Conservation (phyloP, 2,329 filamentous ascomycete species). For the Fusarium guadeloupense region DNA sequence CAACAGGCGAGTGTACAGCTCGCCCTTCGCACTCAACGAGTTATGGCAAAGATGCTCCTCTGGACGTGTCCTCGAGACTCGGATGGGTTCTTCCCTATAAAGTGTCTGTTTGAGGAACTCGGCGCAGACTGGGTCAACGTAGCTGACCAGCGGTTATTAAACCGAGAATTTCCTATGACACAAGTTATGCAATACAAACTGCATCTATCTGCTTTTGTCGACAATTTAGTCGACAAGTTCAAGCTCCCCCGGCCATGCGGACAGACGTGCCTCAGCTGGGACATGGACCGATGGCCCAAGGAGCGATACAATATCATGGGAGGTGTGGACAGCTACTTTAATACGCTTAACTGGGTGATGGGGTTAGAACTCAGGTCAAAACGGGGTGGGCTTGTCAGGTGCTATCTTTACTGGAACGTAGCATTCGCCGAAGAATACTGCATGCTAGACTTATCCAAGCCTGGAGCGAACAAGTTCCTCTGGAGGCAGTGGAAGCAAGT, state of each 20-base stretch:
- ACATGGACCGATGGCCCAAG: not conserved
- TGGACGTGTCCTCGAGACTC: not conserved
- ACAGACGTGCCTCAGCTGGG: not conserved
- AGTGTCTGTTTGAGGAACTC: not conserved
- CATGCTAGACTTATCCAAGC: not conserved
- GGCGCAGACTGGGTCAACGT: not conserved
- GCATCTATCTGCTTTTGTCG: not conserved
- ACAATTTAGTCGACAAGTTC: not conserved
- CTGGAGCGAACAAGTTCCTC: not conserved
- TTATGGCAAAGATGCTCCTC: not conserved
- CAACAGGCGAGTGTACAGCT: not conserved
- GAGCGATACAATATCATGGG: not conserved
- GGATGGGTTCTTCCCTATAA: not conserved
- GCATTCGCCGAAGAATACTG: not conserved
- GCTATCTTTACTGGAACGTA: not conserved
- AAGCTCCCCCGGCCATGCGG: not conserved
- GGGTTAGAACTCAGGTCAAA: not conserved
- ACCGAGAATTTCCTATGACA: not conserved
- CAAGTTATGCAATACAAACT: not conserved
- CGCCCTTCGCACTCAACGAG: not conserved
- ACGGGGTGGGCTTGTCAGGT: not conserved
- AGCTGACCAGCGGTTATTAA: not conserved
- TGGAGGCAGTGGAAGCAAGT: not conserved
- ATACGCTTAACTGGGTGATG: not conserved
- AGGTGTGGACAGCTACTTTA: not conserved